Evolutionary conservation across 148 eudicot genomes (phyloP).

Genomic region (Hydrangea macrophylla): DNA sequence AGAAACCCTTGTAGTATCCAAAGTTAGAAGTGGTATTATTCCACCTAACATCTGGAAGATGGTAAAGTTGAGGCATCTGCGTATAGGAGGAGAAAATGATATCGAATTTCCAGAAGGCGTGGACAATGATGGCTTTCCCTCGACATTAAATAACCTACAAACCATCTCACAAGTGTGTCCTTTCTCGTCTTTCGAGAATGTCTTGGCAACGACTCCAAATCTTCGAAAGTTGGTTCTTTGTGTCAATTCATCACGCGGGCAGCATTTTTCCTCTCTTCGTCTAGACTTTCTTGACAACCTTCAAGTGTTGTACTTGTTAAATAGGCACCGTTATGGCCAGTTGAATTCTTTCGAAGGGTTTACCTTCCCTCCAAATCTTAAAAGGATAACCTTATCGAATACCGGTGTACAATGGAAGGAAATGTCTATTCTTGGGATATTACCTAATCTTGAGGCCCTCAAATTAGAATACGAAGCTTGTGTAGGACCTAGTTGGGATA

Average conservation of each 20-base stretch:
- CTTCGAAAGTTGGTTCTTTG: conserved; percentile 12
- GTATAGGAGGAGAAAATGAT: background rate
- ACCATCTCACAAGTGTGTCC: background rate
- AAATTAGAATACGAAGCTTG: background rate
- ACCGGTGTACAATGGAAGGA: conserved; percentile 9
- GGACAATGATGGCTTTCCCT: background rate
- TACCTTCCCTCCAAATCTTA: conserved; percentile 11
- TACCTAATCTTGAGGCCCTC: conserved; percentile 2
- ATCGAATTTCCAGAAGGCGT: background rate
- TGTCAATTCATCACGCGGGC: too few species aligned
- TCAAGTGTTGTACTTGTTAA: background rate
- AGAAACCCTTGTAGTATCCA: conserved; percentile 9
- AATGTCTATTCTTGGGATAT: conserved; percentile 9
- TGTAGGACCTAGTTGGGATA: background rate
- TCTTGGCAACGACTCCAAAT: conserved; percentile 5
- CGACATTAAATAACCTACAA: background rate
- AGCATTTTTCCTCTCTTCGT: background rate
- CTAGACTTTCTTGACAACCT: conserved; percentile 5
- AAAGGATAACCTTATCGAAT: conserved; percentile 6
- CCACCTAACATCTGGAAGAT: background rate
- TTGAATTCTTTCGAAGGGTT: background rate
- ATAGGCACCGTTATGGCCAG: too few species aligned
- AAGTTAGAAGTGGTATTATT: background rate
- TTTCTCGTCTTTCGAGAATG: background rate
- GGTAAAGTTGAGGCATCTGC: conserved; percentile 13